Conservation (phyloP, 352 stramenopile genomes). For the Saprolegnia diclina region DNA sequence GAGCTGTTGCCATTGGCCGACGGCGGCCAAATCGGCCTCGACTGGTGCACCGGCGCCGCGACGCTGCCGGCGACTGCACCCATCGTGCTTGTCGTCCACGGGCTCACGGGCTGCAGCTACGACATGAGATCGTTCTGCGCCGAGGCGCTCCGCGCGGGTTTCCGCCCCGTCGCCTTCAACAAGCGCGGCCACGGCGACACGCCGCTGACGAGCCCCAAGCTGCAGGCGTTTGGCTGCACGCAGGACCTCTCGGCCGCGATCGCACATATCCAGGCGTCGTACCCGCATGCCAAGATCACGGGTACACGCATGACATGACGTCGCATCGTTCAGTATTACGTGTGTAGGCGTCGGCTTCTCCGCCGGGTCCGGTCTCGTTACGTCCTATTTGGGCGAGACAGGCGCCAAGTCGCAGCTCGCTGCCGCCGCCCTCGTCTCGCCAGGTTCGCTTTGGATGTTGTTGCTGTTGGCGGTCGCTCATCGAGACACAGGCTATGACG, state of each 20-base stretch:
- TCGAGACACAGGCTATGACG: slow-evolving; percentile 43
- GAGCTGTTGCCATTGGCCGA: slow-evolving; percentile 54
- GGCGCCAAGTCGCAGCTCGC: slow-evolving; percentile 45
- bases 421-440: slow-evolving; percentile 62
- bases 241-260: slow-evolving; percentile 54
- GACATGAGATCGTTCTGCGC: slow-evolving; percentile 60
- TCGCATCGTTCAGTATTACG: background rate
- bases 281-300: slow-evolving; percentile 45
- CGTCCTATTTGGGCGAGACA: slow-evolving; percentile 65
- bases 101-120: slow-evolving; percentile 57
- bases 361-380: slow-evolving; percentile 58
- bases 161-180: slow-evolving; percentile 79
- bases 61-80: slow-evolving; percentile 33
- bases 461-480: background rate
- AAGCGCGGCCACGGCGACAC: slow-evolving; percentile 73
- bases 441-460: slow-evolving; percentile 25
- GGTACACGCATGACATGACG: slow-evolving; percentile 19
- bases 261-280: slow-evolving; percentile 40
- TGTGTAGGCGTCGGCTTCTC: slow-evolving; percentile 54
- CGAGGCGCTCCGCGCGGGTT: slow-evolving; percentile 50
- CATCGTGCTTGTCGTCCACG: slow-evolving; percentile 62
- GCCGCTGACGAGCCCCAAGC: slow-evolving; percentile 49
- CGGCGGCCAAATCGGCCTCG: slow-evolving; percentile 56
- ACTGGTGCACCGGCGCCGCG: slow-evolving; percentile 52
- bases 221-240: slow-evolving; percentile 68